Evolutionary conservation across 1,139 yeast genomes (phyloP).

Genomic region (Debaryomyces singareniensis): DNA sequence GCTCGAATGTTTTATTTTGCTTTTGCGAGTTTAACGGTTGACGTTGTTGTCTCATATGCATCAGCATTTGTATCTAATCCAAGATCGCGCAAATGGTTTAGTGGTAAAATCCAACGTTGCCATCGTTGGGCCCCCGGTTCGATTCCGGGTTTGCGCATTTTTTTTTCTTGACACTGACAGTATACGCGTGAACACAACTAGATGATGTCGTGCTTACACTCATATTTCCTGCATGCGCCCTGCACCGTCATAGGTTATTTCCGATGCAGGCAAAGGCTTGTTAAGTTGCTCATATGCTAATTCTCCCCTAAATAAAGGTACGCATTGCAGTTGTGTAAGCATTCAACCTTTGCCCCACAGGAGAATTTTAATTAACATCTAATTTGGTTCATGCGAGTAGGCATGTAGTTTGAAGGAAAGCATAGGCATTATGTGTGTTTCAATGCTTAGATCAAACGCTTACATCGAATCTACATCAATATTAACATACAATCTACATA

Average conservation of each 20-base stretch:
- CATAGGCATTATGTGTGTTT: conserved; percentile 1
- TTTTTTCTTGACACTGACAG: conserved; percentile 4
- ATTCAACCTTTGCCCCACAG: too few species aligned
- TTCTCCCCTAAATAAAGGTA: background rate
- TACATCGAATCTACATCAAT: background rate
- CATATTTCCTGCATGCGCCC: too few species aligned
- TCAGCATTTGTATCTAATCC: too few species aligned
- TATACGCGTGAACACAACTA: too few species aligned
- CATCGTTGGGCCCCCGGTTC: conserved; percentile 15
- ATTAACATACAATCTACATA: background rate
- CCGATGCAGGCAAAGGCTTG: background rate
- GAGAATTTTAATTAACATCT: background rate
- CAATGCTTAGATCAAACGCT: conserved; percentile 1
- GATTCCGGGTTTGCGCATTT: conserved; percentile 14
- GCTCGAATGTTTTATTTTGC: too few species aligned
- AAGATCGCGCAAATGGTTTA: conserved; percentile 9
- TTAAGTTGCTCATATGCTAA: background rate
- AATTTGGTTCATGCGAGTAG: background rate
- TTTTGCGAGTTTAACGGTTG: too few species aligned
- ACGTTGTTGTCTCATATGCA: too few species aligned
- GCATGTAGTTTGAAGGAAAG: background rate
- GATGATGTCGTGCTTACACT: too few species aligned
- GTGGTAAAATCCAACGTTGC: conserved; percentile 14
- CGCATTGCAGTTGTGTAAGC: conserved; percentile 1
- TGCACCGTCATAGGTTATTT: background rate